A percentile compares a stretch with the other conserved stretches of the same genome.
Conservation (phyloP, 768 basidiomycete species). For the Galerina sulciceps region DNA sequence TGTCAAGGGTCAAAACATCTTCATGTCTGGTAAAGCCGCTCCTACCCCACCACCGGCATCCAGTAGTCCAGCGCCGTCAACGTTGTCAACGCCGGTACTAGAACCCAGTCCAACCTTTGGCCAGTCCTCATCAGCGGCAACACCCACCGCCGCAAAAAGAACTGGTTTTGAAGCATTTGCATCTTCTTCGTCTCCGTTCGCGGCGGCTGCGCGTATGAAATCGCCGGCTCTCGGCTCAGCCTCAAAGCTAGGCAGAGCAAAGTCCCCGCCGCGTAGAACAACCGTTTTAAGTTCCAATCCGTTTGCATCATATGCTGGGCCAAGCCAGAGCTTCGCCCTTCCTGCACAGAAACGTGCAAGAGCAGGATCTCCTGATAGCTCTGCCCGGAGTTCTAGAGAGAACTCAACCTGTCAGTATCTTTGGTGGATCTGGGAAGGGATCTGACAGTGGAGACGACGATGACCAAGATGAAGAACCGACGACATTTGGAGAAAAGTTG, state of each 20-base stretch:
- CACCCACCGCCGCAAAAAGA: constrained; percentile 39
- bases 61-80: constrained; percentile 20
- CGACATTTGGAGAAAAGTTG: constrained; percentile 67
- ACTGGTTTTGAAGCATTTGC: constrained; percentile 63
- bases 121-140: constrained; percentile 19
- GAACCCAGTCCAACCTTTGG: constrained; percentile 19
- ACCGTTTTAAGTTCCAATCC: constrained; percentile 44
- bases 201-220: constrained; percentile 51
- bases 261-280: constrained; percentile 57
- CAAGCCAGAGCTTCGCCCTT: constrained; percentile 53
- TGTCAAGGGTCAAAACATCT: constrained; percentile 70
- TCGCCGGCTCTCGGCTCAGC: constrained; percentile 54
- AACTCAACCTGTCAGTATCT: constrained; percentile 23
- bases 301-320: constrained; percentile 64
- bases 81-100: constrained; percentile 14
- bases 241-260: constrained; percentile 48
- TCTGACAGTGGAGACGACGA: constrained; percentile 50
- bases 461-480: constrained; percentile 44
- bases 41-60: constrained; percentile 30
- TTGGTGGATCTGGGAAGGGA: constrained; percentile 30
- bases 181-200: constrained; percentile 54
- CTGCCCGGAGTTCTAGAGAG: constrained; percentile 52
- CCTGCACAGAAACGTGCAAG: constrained; percentile 60
- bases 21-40: constrained; percentile 43
- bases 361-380: constrained; percentile 51